Evolutionary conservation across 2,329 filamentous ascomycete genomes (phyloP), one percentile per base, ranked within the genome.

Genomic region (Aureobasidium sp.): DNA sequence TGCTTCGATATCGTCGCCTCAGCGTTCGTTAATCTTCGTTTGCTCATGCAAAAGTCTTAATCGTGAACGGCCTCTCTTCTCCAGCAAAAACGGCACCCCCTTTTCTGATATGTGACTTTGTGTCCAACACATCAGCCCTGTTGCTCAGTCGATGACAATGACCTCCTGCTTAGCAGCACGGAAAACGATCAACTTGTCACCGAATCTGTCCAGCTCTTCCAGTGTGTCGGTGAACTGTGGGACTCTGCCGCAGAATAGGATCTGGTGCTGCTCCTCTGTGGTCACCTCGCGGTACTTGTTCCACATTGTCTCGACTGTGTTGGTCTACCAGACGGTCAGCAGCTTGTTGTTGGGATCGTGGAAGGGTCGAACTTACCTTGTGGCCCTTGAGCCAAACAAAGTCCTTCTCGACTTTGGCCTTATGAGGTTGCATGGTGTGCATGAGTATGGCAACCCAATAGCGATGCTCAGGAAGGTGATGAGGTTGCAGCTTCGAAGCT

Each of bases 381-480:
- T 71, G 69, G 1, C 70, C 72, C 34, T 71, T 70, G 66, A 74
- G 69, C 72, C 71, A 73, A 7, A 70, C 61, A 50, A 71, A 69
- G 44, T 72, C 69, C 36, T 65, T 67, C 47, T 68, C 66, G 17
- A 53, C 57, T 34, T 59, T 64, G 39, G 62, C 51, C 12, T 60
- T 64, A 1, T 61, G 61, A 34, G 62, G 56, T 36, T 47, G 59
- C 10, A 63, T 47, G n/a, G 41, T 62, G 55, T 62, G 55, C 51
- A 66, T 62, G 15, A 73, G 63, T 5, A 74, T 68, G 13, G 67
- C 71, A 59, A 73, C 71, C 71, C 70, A 73, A 67, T 73, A 74
- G 24, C 72, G 65, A 36, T 68, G 67, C 1, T 53, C 36, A 1
- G 66, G 60, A n/a, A 69, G 59, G 9, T 70, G 62, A 20, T 62